A percentile compares a stretch with the other conserved stretches of the same genome.
phyloP scores from a whole-genome alignment of 768 basidiomycete genomes.

The Pluteus cervinus region DNA sequence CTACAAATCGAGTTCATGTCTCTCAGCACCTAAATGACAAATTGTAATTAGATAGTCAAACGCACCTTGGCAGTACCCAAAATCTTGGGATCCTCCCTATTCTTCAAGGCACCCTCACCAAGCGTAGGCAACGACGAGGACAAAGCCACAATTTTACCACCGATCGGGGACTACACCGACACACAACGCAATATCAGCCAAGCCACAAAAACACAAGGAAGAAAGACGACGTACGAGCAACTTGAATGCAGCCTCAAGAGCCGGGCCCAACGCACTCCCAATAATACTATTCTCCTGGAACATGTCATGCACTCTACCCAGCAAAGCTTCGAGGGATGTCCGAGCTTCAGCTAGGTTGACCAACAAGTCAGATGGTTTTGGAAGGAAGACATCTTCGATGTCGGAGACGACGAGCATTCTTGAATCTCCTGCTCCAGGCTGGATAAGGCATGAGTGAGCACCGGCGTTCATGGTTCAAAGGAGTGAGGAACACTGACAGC shows the following conservation, averaged over 20 bases:
- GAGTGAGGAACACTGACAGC: slow-evolving; percentile 50
- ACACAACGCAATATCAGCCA: background rate
- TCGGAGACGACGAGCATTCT: slow-evolving; percentile 97
- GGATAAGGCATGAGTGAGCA: too few relatives aligned
- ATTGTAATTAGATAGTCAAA: background rate
- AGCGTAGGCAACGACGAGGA: slow-evolving; percentile 82
- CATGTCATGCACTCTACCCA: slow-evolving; percentile 89
- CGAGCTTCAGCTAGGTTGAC: slow-evolving; percentile 89
- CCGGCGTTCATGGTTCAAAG: background rate
- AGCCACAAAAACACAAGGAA: too few relatives aligned
- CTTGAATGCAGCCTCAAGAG: slow-evolving; percentile 93
- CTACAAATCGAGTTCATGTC: slow-evolving; percentile 26
- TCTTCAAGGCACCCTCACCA: slow-evolving; percentile 89
- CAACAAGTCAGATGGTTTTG: slow-evolving; percentile 93
- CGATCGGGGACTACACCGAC: slow-evolving; percentile 75
- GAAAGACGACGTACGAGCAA: slow-evolving; percentile 56
- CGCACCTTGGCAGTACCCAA: slow-evolving; percentile 87
- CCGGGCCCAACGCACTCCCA: slow-evolving; percentile 92
- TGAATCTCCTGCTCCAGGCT: slow-evolving; percentile 72
- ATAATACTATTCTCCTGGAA: slow-evolving; percentile 94
- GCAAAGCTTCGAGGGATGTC: slow-evolving; percentile 70
- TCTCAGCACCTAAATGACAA: background rate
- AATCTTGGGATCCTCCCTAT: slow-evolving; percentile 93
- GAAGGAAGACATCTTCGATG: slow-evolving; percentile 94
- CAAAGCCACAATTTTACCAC: slow-evolving; percentile 88